Evolutionary conservation across 805 yeast genomes (phyloP).

Genomic region (Candida mattraensis): DNA sequence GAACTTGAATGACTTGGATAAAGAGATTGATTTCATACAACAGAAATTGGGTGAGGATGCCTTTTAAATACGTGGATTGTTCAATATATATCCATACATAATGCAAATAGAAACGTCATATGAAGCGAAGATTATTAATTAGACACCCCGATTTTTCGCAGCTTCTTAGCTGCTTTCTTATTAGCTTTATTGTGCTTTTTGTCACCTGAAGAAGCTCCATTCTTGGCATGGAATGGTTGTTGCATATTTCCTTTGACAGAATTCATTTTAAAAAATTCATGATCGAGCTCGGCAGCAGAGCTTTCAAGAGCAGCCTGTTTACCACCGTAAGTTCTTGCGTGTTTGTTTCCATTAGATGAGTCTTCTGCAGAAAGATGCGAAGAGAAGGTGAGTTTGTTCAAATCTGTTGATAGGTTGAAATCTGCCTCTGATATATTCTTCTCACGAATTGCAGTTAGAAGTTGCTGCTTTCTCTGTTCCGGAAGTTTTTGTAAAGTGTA

Average conservation of each 20-base stretch:
- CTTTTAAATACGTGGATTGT: constrained; percentile 11
- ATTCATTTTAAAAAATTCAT: constrained; percentile 77
- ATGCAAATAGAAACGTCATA: neutral
- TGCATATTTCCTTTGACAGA: constrained; percentile 60
- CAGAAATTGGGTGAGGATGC: constrained; percentile 55
- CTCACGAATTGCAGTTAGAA: constrained; percentile 58
- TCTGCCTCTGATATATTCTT: constrained; percentile 51
- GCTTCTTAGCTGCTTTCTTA: constrained; percentile 24
- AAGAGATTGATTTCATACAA: constrained; percentile 48
- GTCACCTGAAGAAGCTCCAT: constrained; percentile 56
- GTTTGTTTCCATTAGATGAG: constrained; percentile 40
- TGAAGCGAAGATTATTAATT: constrained; percentile 1
- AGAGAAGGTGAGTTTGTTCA: constrained; percentile 73
- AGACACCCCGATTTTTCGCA: constrained; percentile 16
- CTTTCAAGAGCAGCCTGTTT: constrained; percentile 75
- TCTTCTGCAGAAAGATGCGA: constrained; percentile 63
- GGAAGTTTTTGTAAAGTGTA: constrained; percentile 67
- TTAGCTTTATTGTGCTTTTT: constrained; percentile 70
- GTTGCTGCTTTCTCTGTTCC: constrained; percentile 71
- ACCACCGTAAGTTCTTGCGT: constrained; percentile 67
- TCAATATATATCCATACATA: neutral
- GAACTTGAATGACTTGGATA: constrained; percentile 57
- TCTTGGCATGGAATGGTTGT: constrained; percentile 70
- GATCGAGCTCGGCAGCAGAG: constrained; percentile 81
- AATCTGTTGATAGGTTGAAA: constrained; percentile 67